These are phyloP conservation scores for Fusarium hainanense DNA, from an alignment of 2,329 filamentous ascomycete genomes.

Conservation along the genomic window DNA sequence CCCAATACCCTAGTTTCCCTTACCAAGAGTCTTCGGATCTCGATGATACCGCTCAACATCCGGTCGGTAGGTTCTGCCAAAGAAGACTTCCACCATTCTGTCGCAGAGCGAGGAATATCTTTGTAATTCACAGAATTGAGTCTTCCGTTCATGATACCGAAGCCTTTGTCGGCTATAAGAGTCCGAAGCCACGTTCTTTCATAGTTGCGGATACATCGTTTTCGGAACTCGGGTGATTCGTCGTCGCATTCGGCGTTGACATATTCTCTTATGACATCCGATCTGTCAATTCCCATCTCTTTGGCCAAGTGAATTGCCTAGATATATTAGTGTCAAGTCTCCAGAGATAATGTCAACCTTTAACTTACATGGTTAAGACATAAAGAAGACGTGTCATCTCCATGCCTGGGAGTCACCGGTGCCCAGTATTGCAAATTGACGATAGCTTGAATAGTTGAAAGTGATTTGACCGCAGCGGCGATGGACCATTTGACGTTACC, in stretches of 20 bases:
- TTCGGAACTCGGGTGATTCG: neutral
- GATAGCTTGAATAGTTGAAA: slow-evolving; percentile 14
- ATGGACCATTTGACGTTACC: slow-evolving; percentile 20
- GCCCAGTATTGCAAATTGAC: slow-evolving; percentile 19
- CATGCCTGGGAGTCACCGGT: neutral
- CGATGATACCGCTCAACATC: slow-evolving; percentile 10
- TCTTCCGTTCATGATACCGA: slow-evolving; percentile 11
- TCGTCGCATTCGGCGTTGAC: slow-evolving; percentile 1
- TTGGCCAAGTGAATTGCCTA: slow-evolving; percentile 11
- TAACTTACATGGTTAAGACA: slow-evolving; percentile 1
- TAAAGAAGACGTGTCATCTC: slow-evolving; percentile 11
- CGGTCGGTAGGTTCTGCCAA: slow-evolving; percentile 13
- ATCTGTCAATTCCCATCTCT: slow-evolving; percentile 10
- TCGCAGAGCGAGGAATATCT: slow-evolving; percentile 1
- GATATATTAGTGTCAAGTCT: too few species aligned
- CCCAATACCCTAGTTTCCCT: neutral
- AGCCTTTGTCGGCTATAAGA: slow-evolving; percentile 11
- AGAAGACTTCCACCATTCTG: slow-evolving; percentile 15
- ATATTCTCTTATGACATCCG: slow-evolving; percentile 9
- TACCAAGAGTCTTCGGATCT: slow-evolving; percentile 11
- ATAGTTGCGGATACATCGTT: slow-evolving; percentile 8
- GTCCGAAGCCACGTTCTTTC: slow-evolving; percentile 16
- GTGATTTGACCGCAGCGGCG: neutral
- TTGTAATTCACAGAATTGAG: slow-evolving; percentile 14
- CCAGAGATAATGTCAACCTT: too few species aligned